phyloP scores from a whole-genome alignment of 495 filamentous ascomycete species.

The Apiosordaria backusii region DNA sequence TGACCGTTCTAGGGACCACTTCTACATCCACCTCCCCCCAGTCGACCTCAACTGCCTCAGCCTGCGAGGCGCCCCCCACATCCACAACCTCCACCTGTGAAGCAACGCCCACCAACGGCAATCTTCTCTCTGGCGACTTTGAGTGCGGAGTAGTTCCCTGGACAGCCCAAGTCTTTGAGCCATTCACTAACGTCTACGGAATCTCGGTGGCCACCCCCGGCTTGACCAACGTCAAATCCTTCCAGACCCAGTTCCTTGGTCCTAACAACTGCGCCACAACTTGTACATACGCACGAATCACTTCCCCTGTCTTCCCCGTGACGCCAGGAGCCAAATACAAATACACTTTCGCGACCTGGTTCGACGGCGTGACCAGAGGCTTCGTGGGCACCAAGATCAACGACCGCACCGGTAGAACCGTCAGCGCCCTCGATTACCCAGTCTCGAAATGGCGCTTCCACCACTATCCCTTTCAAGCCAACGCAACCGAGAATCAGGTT shows the following conservation, averaged over 20 bases:
- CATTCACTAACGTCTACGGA: neutral
- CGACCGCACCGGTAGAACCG: neutral
- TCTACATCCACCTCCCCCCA: neutral
- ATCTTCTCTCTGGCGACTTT: slow-evolving; percentile 24
- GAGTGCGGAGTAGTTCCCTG: slow-evolving; percentile 23
- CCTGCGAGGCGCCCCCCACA: slow-evolving; percentile 6
- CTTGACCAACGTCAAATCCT: slow-evolving; percentile 3
- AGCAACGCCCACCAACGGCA: slow-evolving; percentile 2
- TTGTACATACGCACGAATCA: slow-evolving; percentile 3
- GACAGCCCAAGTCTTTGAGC: slow-evolving; percentile 20
- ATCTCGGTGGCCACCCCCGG: neutral
- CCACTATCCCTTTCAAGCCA: neutral
- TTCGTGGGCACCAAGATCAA: neutral
- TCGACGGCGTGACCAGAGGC: slow-evolving; percentile 1
- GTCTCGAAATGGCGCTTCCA: slow-evolving; percentile 2
- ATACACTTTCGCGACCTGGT: slow-evolving; percentile 7
- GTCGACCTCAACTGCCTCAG: neutral
- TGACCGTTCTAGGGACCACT: slow-evolving; percentile 2
- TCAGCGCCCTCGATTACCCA: neutral
- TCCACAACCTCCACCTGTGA: neutral
- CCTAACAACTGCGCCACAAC: neutral
- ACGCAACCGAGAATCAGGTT: neutral
- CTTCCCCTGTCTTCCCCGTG: neutral
- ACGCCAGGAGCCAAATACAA: slow-evolving; percentile 13
- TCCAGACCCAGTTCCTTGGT: slow-evolving; percentile 10